Percentiles rank a stretch among this genome's conserved stretches.
These are phyloP conservation scores for Mortierella claussenii DNA, from an alignment of 192 early-diverging fungal genomes.

Conservation along the genomic window DNA sequence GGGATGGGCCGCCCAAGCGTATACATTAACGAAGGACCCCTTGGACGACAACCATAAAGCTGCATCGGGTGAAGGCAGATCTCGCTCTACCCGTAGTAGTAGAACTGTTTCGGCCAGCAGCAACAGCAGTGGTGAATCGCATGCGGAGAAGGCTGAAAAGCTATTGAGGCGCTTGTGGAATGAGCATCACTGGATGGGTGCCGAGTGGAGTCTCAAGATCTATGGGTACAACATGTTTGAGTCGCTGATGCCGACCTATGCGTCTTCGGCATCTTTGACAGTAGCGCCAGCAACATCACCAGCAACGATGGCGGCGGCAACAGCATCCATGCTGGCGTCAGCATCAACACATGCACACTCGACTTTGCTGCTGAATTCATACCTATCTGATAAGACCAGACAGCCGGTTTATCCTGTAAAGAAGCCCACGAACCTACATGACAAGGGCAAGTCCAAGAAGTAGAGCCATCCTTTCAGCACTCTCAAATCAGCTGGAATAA, in stretches of 20 bases:
- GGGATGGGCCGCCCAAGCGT: constrained; percentile 36
- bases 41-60: too few relatives aligned
- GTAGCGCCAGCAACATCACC: background rate
- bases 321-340: background rate
- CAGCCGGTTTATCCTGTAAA: constrained; percentile 1
- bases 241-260: background rate
- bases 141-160: constrained; percentile 14
- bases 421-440: too few relatives aligned
- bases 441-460: too few relatives aligned
- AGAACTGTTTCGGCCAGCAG: background rate
- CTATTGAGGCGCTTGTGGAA: constrained; percentile 37
- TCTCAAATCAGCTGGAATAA: too few relatives aligned
- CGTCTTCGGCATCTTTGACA: background rate
- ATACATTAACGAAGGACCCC: constrained; percentile 13
- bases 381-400: background rate
- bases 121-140: background rate
- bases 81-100: background rate
- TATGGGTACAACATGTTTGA: constrained; percentile 41
- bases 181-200: constrained; percentile 19
- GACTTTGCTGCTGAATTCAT: constrained; percentile 6
- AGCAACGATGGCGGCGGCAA: background rate
- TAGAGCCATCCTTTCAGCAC: too few relatives aligned
- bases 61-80: background rate
- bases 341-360: background rate
- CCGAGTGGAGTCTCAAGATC: constrained; percentile 33